These are phyloP conservation scores for Cutaneotrichosporon sp. DNA, from an alignment of 1,284 basidiomycete genomes.

Conservation along the genomic window DNA sequence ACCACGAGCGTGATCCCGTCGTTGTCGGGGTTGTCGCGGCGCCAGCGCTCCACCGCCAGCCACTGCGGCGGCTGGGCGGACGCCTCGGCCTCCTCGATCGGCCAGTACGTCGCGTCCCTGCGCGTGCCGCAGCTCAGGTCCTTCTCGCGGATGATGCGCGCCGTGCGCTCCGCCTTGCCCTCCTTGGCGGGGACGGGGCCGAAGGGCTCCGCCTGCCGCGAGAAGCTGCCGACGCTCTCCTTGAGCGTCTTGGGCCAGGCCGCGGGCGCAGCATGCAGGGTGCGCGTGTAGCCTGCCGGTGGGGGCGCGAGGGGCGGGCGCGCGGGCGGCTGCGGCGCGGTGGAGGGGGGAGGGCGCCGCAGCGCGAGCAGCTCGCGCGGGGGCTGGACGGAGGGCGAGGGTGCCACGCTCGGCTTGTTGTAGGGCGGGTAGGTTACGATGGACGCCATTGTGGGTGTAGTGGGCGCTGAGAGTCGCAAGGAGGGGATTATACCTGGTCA, in stretches of 20 bases:
- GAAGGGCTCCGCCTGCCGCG: conserved; percentile 28
- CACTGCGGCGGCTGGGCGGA: conserved; percentile 51
- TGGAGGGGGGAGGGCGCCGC: conserved; percentile 15
- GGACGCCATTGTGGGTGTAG: background rate
- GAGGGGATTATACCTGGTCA: background rate
- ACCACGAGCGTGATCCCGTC: conserved; percentile 67
- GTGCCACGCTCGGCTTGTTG: conserved; percentile 2
- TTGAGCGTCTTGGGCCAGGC: conserved; percentile 60
- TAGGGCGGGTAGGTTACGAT: conserved; percentile 12
- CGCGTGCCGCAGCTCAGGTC: background rate
- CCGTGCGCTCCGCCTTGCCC: conserved; percentile 39
- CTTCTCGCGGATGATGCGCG: conserved; percentile 23
- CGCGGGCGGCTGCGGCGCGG: background rate
- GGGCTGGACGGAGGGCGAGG: conserved; percentile 6
- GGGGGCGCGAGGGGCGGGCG: conserved; percentile 32
- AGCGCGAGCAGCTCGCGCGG: conserved; percentile 6
- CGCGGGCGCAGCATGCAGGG: conserved; percentile 71
- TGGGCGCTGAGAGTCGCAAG: background rate
- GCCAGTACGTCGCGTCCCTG: conserved; percentile 9
- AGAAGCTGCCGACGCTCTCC: conserved; percentile 36
- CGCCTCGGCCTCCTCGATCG: conserved; percentile 10
- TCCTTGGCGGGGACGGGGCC: conserved; percentile 16
- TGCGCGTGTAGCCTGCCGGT: conserved; percentile 54
- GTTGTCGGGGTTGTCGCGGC: conserved; percentile 14
- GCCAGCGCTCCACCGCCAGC: conserved; percentile 34